These are phyloP conservation scores for Fusarium oxysporum DNA, from an alignment of 2,329 filamentous ascomycete species.

Conservation along the genomic window DNA sequence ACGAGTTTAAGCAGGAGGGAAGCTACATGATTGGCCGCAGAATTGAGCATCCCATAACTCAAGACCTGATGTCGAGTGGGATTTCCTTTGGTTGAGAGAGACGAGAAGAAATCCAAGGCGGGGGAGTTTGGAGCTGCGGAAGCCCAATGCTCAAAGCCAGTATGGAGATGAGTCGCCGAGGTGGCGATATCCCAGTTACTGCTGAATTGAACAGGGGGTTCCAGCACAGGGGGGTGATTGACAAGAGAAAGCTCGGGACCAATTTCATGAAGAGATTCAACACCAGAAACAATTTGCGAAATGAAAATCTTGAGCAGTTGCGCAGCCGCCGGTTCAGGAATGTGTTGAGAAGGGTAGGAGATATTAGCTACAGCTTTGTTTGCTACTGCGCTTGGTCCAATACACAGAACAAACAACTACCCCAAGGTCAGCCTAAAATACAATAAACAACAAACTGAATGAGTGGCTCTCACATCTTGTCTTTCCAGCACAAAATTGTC, in stretches of 20 bases:
- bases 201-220: neutral
- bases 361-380: neutral
- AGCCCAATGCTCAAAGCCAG: conserved; percentile 10
- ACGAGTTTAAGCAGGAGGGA: neutral
- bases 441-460: neutral
- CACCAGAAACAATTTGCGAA: neutral
- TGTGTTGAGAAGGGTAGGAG: conserved; percentile 2
- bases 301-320: conserved; percentile 1
- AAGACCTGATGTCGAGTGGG: neutral
- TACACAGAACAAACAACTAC: neutral
- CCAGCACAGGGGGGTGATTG: conserved; percentile 4
- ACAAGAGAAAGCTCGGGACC: neutral
- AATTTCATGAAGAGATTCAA: neutral
- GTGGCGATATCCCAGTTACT: neutral
- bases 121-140: neutral
- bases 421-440: neutral
- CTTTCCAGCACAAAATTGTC: neutral
- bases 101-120: neutral
- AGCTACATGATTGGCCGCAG: neutral
- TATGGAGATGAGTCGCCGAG: neutral
- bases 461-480: neutral
- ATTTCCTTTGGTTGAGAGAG: neutral
- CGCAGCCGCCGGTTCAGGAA: neutral
- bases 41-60: neutral
- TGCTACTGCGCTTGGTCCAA: neutral